Evolutionary conservation across 768 basidiomycete species (phyloP), one percentile per base, ranked within the genome.

Genomic region (Auriscalpium microsporum): DNA sequence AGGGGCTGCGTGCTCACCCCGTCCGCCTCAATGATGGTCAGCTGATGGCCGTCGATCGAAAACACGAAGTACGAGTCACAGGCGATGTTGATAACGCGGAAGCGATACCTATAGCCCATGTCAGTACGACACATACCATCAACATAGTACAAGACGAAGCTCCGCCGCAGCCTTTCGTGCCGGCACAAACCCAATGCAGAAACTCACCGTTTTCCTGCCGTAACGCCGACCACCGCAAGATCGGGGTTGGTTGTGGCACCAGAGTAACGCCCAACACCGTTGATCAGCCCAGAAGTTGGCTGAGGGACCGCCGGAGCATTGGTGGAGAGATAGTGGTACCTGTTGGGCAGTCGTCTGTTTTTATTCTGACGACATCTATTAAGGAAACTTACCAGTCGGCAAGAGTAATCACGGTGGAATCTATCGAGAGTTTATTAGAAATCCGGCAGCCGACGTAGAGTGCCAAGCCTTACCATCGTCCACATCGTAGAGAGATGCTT

Each of bases 21-120:
- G 33, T 69, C 68, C 10, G 60, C 68, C 48, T 68, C 67, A 16
- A 69, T 69, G 48, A 69, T 49, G 8, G 64, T 66, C 53, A 69
- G 33, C 4, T 48, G 38, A 53, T 69, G 68, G 8, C 45, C 48
- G 34, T 68, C 67, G 36, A 68, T 66, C 10, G 65, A 63, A 55
- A 69, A 66, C 9, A 13, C 45, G 52, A 52, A 68, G 33, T 53
- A 44, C 14, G 68, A 64, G 68, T 70, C 65, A 61, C 83, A 84
- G 19, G 81, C 77, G 10, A 76, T 72, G 8, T 72, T 68, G 35
- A 84, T 56, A 1, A 85, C 37, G 4, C 82, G 75, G 67, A 84
- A 78, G 16, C 83, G 76, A 58, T 83, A 83, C 4, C 40, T 42
- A 1, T 13, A 7, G 8, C 13, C 40, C 4, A 14, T 7, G 40